Evolutionary conservation across 23 red algal genomes (phyloP).

Genomic region (Pyropia yezoensis): DNA sequence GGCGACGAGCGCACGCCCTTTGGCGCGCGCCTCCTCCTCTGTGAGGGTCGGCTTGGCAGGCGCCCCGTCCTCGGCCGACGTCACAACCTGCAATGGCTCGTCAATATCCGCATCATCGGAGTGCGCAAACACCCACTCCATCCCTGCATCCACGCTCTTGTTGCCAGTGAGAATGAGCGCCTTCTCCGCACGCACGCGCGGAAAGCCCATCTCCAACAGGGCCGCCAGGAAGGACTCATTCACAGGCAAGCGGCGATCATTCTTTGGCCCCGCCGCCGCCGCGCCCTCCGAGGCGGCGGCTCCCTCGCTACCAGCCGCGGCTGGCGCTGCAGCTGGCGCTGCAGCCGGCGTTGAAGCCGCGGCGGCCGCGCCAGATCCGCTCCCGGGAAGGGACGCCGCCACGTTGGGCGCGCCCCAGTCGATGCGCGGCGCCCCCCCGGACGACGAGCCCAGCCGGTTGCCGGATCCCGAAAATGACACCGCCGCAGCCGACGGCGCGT

Average conservation of each 20-base stretch:
- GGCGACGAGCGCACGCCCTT: slow-evolving; percentile 38
- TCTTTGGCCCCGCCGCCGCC: slow-evolving; percentile 8
- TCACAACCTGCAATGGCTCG: slow-evolving; percentile 48
- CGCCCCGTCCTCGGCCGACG: slow-evolving; percentile 20
- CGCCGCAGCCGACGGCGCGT: slow-evolving; percentile 40
- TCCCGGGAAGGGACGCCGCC: too few species aligned
- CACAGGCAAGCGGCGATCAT: slow-evolving; percentile 51
- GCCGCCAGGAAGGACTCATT: slow-evolving; percentile 25
- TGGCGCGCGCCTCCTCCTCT: slow-evolving; percentile 52
- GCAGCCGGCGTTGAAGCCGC: slow-evolving; percentile 7
- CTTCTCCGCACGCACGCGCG: slow-evolving; percentile 60
- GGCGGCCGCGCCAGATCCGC: slow-evolving; percentile 8
- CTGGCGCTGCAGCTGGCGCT: slow-evolving; percentile 3
- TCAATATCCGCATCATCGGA: slow-evolving; percentile 81
- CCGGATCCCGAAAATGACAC: slow-evolving; percentile 39
- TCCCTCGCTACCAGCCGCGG: background rate
- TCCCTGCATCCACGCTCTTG: slow-evolving; percentile 54
- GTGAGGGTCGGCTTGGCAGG: slow-evolving; percentile 27
- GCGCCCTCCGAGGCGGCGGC: background rate
- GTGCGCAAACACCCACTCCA: slow-evolving; percentile 94
- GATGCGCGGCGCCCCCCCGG: background rate
- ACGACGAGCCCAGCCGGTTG: slow-evolving; percentile 2
- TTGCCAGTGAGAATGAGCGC: slow-evolving; percentile 66
- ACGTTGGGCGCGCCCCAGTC: background rate
- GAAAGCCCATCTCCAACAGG: slow-evolving; percentile 82